Percentiles rank a stretch among this genome's conserved stretches.
Evolutionary conservation across 257 asterid genomes (phyloP).

Genomic region (Avicennia marina): DNA sequence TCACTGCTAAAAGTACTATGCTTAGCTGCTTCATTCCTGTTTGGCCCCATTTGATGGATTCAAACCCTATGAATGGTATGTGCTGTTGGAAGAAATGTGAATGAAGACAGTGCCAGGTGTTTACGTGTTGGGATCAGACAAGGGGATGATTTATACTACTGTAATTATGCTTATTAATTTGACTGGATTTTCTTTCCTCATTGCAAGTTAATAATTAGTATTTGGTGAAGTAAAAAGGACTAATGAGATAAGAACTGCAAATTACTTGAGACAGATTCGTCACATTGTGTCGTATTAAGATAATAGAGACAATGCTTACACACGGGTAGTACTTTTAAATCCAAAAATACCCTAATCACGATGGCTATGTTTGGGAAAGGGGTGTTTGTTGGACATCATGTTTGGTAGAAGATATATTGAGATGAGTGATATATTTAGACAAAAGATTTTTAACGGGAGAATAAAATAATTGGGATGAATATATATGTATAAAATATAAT

Average conservation of each 20-base stretch:
- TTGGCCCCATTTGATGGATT: slow-evolving; percentile 39
- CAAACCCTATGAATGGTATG: background rate
- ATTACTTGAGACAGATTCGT: slow-evolving; percentile 15
- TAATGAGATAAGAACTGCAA: slow-evolving; percentile 36
- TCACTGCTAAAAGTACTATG: slow-evolving; percentile 3
- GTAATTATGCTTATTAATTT: background rate
- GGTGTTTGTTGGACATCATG: too few species aligned
- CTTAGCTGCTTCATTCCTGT: slow-evolving; percentile 17
- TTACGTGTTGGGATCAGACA: background rate
- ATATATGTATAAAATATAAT: too few species aligned
- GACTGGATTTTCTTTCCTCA: background rate
- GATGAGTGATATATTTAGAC: too few species aligned
- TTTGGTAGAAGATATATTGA: too few species aligned
- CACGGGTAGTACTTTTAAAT: too few species aligned
- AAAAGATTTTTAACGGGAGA: too few species aligned
- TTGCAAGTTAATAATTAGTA: background rate
- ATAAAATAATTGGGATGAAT: too few species aligned
- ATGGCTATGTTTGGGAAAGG: too few species aligned
- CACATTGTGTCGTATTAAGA: slow-evolving; percentile 29
- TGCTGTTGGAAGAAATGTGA: background rate
- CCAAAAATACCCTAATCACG: too few species aligned
- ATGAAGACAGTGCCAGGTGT: background rate
- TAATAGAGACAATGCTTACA: too few species aligned
- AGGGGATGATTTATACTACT: slow-evolving; percentile 18
- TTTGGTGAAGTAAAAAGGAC: slow-evolving; percentile 40